Evolutionary conservation across 805 yeast species (phyloP).

Genomic region (Huiozyma naganishii): DNA sequence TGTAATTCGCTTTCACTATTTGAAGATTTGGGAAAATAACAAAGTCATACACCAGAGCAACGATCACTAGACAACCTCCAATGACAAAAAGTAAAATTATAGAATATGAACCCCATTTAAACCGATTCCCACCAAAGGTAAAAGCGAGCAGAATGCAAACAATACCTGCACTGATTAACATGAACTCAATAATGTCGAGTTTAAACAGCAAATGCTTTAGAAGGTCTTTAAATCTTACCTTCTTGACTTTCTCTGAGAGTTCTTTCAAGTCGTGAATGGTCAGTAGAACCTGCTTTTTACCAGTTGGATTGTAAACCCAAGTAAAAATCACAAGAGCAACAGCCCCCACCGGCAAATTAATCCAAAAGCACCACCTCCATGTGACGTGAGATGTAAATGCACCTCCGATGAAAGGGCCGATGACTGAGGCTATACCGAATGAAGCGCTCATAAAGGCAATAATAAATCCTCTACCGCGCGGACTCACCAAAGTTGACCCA

Average conservation of each 20-base stretch:
- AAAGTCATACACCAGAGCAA: conserved; percentile 39
- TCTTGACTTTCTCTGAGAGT: background rate
- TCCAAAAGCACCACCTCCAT: conserved; percentile 75
- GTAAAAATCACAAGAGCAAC: conserved; percentile 13
- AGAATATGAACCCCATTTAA: conserved; percentile 41
- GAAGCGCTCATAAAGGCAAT: conserved; percentile 19
- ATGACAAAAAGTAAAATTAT: conserved; percentile 33
- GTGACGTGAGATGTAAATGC: conserved; percentile 45
- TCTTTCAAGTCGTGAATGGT: background rate
- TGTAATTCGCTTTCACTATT: conserved; percentile 4
- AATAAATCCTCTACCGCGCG: conserved; percentile 16
- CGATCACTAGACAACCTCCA: conserved; percentile 33
- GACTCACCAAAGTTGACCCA: conserved; percentile 29
- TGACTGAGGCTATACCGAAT: conserved; percentile 40
- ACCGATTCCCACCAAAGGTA: conserved; percentile 43
- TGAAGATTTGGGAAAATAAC: conserved; percentile 9
- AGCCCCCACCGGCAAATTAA: conserved; percentile 60
- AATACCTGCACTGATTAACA: conserved; percentile 15
- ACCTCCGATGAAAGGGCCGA: conserved; percentile 62
- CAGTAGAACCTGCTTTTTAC: background rate
- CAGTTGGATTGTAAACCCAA: conserved; percentile 12
- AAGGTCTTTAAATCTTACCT: background rate
- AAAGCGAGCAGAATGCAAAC: conserved; percentile 14
- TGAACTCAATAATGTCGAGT: conserved; percentile 18
- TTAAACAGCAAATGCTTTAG: conserved; percentile 6